These are phyloP conservation scores for Xylaria sp. DNA, from an alignment of 2,329 filamentous ascomycete species.

Conservation along the genomic window DNA sequence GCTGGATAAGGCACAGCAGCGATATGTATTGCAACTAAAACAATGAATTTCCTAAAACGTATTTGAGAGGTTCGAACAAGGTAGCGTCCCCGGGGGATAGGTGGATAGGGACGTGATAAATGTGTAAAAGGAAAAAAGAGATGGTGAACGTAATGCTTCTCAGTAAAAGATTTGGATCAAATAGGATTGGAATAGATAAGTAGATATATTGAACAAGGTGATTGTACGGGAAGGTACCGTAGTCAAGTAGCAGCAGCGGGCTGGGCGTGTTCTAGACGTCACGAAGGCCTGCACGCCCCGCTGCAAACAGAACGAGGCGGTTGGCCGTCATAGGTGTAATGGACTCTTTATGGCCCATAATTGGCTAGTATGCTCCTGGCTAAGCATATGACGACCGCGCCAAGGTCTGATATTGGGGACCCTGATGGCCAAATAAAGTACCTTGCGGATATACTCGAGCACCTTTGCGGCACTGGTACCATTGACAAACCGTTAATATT, in stretches of 20 bases:
- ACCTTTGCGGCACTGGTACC: not conserved
- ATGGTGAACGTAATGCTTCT: not conserved
- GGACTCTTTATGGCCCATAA: constrained; percentile 35
- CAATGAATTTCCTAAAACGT: not conserved
- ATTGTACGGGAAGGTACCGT: not conserved
- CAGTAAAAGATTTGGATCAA: not conserved
- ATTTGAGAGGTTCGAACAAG: constrained; percentile 5
- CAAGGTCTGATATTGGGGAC: constrained; percentile 40
- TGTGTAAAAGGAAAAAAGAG: not conserved
- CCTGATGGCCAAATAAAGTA: constrained; percentile 43
- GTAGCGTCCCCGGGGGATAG: constrained; percentile 4
- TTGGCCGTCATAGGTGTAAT: constrained; percentile 27
- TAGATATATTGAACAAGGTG: not conserved
- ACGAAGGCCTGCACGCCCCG: constrained; percentile 12
- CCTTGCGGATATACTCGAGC: not conserved
- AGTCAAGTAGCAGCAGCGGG: too few relatives aligned
- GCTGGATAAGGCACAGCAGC: not conserved
- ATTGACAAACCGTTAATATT: not conserved
- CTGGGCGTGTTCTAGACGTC: too few relatives aligned
- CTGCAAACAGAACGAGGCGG: constrained; percentile 29
- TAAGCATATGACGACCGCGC: constrained; percentile 39
- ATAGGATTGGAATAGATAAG: not conserved
- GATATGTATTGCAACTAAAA: not conserved
- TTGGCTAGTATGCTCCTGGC: constrained; percentile 35
- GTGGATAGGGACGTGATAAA: not conserved